These are phyloP conservation scores for Rhypophila decipiens DNA, from an alignment of 495 filamentous ascomycete genomes.

Conservation along the genomic window DNA sequence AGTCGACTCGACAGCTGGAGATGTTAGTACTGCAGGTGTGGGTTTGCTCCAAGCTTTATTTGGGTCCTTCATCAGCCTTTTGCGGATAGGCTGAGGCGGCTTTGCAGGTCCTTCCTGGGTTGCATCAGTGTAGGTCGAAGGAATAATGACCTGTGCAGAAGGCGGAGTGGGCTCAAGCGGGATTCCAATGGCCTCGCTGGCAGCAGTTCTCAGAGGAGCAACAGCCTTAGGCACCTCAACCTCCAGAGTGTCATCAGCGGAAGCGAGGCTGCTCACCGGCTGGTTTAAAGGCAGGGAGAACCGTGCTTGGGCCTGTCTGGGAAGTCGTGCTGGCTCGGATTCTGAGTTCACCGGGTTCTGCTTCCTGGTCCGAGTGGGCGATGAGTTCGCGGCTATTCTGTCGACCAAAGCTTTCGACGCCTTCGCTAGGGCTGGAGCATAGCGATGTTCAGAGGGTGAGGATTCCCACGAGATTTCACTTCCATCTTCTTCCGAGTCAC, in stretches of 20 bases:
- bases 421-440: neutral
- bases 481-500: too few species aligned
- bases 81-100: neutral
- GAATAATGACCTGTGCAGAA: slow-evolving; percentile 38
- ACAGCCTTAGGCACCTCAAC: slow-evolving; percentile 44
- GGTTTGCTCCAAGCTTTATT: neutral
- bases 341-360: neutral
- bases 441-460: neutral
- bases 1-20: too few species aligned
- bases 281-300: neutral
- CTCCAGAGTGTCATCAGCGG: slow-evolving; percentile 49
- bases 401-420: neutral
- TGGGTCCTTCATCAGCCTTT: slow-evolving; percentile 15
- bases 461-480: too few species aligned
- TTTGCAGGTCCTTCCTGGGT: neutral
- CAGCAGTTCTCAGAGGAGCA: slow-evolving; percentile 18
- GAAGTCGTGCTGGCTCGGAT: neutral
- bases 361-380: neutral
- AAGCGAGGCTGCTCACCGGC: slow-evolving; percentile 20
- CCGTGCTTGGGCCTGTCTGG: neutral
- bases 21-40: too few species aligned
- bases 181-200: slow-evolving; percentile 10
- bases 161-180: slow-evolving; percentile 27
- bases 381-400: neutral
- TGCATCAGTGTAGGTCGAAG: slow-evolving; percentile 27